Percentiles rank a stretch among this genome's conserved stretches.
Conservation (phyloP, 352 stramenopile genomes). For the Pythium diclinum region DNA sequence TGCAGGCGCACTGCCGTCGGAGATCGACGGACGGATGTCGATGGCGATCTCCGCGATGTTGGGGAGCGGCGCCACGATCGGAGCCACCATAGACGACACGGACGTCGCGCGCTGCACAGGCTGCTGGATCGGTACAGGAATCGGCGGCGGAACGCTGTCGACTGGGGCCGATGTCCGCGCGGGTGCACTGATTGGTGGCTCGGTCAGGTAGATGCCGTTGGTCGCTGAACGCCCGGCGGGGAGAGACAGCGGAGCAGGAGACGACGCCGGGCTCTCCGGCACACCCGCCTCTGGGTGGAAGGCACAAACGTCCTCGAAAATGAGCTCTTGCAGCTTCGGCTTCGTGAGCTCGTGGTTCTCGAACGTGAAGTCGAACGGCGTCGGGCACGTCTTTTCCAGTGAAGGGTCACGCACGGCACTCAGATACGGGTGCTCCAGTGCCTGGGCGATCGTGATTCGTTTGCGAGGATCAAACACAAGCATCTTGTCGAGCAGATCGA, state of each 20-base stretch:
- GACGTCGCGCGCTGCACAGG: slow-evolving; percentile 9
- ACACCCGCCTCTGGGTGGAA: slow-evolving; percentile 85
- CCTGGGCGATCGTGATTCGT: slow-evolving; percentile 77
- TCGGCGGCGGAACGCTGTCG: slow-evolving; percentile 4
- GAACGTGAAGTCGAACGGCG: slow-evolving; percentile 83
- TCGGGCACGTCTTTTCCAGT: slow-evolving; percentile 73
- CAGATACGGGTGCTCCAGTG: slow-evolving; percentile 78
- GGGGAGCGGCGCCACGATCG: slow-evolving; percentile 15
- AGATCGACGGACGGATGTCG: slow-evolving; percentile 36
- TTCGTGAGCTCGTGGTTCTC: slow-evolving; percentile 89
- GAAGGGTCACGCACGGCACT: slow-evolving; percentile 66
- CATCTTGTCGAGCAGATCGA: slow-evolving; percentile 93
- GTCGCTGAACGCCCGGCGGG: slow-evolving; percentile 1
- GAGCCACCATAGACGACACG: slow-evolving; percentile 1
- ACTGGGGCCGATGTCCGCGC: slow-evolving; percentile 11
- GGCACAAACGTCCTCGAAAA: slow-evolving; percentile 88
- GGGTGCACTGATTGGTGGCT: slow-evolving; percentile 24
- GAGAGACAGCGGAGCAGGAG: slow-evolving; percentile 18
- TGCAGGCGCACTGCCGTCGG: slow-evolving; percentile 3
- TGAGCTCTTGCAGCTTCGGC: slow-evolving; percentile 88
- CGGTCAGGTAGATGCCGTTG: slow-evolving; percentile 19
- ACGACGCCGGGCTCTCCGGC: slow-evolving; percentile 28
- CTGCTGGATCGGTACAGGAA: slow-evolving; percentile 12
- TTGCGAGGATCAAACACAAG: slow-evolving; percentile 91
- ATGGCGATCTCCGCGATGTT: slow-evolving; percentile 31